Percentiles rank a stretch among this genome's conserved stretches.
Conservation (phyloP, 129 eudicot species). For the Escallonia herrerae region DNA sequence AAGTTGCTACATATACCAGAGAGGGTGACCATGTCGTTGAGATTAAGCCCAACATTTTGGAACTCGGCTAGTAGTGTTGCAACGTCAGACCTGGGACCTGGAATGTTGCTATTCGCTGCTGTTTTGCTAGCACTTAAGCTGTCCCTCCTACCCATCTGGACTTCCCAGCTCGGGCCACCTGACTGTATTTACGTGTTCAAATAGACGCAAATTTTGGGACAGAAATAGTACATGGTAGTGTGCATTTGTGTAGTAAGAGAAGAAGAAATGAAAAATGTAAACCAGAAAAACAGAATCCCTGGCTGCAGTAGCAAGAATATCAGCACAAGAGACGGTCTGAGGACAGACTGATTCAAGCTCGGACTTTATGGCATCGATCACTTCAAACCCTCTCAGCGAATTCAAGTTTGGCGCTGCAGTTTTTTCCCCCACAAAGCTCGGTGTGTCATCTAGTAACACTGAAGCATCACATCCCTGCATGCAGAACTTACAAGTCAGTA, state of each 20-base stretch:
- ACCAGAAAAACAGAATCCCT: slow-evolving; percentile 74
- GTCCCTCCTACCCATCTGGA: slow-evolving; percentile 57
- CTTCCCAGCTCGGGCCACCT: slow-evolving; percentile 64
- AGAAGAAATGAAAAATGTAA: neutral
- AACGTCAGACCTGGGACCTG: slow-evolving; percentile 39
- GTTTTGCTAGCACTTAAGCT: slow-evolving; percentile 50
- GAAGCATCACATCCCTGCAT: slow-evolving; percentile 81
- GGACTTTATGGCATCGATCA: slow-evolving; percentile 57
- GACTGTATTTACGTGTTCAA: slow-evolving; percentile 12
- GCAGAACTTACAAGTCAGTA: neutral
- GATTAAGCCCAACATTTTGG: slow-evolving; percentile 44
- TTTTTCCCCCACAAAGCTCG: slow-evolving; percentile 47
- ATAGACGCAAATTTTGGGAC: no score
- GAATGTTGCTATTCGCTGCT: slow-evolving; percentile 53
- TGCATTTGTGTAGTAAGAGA: no score
- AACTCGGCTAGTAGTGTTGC: slow-evolving; percentile 40
- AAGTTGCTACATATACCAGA: slow-evolving; percentile 31
- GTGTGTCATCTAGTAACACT: slow-evolving; percentile 54
- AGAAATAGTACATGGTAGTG: no score
- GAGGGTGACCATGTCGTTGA: slow-evolving; percentile 60
- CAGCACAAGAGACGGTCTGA: slow-evolving; percentile 78
- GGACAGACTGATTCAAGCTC: slow-evolving; percentile 64
- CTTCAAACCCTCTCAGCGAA: slow-evolving; percentile 70
- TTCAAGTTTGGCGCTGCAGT: slow-evolving; percentile 54
- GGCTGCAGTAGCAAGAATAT: slow-evolving; percentile 76